Evolutionary conservation across 169 alveolate species (phyloP).

Genomic region (Cryptosporidium sp.): DNA sequence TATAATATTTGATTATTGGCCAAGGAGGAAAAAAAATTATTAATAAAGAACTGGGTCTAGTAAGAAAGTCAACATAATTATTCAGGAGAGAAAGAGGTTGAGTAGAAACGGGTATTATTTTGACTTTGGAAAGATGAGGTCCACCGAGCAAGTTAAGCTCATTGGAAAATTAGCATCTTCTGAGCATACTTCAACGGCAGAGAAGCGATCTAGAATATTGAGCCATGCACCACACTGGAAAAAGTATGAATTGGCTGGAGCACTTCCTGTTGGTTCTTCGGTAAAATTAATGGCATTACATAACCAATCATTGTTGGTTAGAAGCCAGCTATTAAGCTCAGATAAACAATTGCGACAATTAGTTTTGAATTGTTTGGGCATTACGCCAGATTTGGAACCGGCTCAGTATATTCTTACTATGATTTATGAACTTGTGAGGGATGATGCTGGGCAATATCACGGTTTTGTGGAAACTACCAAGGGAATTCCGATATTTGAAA

Average conservation of each 20-base stretch:
- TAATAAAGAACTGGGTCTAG: background rate
- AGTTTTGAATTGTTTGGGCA: constrained; percentile 60
- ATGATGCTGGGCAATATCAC: constrained; percentile 74
- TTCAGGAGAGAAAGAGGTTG: constrained; percentile 15
- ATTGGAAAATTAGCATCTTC: constrained; percentile 72
- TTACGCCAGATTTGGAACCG: constrained; percentile 71
- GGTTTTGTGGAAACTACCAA: constrained; percentile 72
- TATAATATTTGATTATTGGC: background rate
- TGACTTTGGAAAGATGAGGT: constrained; percentile 56
- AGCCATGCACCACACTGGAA: constrained; percentile 75
- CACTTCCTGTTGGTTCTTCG: constrained; percentile 69
- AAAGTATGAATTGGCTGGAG: constrained; percentile 72
- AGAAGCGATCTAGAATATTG: constrained; percentile 63
- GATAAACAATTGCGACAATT: constrained; percentile 63
- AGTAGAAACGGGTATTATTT: constrained; percentile 43
- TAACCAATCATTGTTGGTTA: constrained; percentile 57
- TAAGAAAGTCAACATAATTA: background rate
- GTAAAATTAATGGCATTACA: constrained; percentile 64
- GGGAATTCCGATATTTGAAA: constrained; percentile 70
- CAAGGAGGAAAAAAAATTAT: background rate
- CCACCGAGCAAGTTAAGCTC: constrained; percentile 74
- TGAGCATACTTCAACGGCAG: constrained; percentile 73
- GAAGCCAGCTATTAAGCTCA: constrained; percentile 66
- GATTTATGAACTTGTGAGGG: constrained; percentile 69
- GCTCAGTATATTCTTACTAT: constrained; percentile 66